phyloP scores from a whole-genome alignment of 352 stramenopile species.

The Phytophthora brassicae region DNA sequence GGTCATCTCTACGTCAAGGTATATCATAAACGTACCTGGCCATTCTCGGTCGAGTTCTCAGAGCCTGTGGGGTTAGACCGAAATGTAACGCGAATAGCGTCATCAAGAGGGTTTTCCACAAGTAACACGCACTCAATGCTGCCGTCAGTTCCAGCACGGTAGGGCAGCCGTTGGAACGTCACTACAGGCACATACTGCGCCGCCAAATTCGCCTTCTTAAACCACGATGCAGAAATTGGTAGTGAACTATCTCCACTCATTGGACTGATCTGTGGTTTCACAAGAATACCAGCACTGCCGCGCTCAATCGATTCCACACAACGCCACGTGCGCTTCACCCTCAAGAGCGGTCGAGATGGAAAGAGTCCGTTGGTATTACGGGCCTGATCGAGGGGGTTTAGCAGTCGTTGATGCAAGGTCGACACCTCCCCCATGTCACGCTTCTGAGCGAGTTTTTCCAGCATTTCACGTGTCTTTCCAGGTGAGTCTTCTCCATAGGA shows the following conservation, averaged over 20 bases:
- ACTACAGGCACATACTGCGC: constrained; percentile 78
- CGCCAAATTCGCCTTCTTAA: constrained; percentile 84
- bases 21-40: constrained; percentile 33
- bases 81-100: constrained; percentile 66
- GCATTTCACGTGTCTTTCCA: constrained; percentile 16
- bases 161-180: constrained; percentile 66
- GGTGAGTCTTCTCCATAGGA: constrained; percentile 8
- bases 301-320: constrained; percentile 84
- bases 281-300: constrained; percentile 78
- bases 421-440: constrained; percentile 55
- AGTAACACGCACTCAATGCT: constrained; percentile 58
- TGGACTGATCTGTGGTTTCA: constrained; percentile 91
- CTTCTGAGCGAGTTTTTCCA: constrained; percentile 31
- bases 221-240: constrained; percentile 74
- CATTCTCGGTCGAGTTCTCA: constrained; percentile 16
- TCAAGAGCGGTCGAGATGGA: constrained; percentile 66
- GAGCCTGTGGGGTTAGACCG: constrained; percentile 6
- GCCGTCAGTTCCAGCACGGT: constrained; percentile 14
- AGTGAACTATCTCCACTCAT: constrained; percentile 89
- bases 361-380: constrained; percentile 49
- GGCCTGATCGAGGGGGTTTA: constrained; percentile 68
- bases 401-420: constrained; percentile 59
- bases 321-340: constrained; percentile 83
- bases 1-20: background rate
- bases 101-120: constrained; percentile 84